Percentiles rank a stretch among this genome's conserved stretches.
These are phyloP conservation scores for Bryum argenteum DNA, from an alignment of 225 moss, liverwort and hornwort species.

Conservation along the genomic window DNA sequence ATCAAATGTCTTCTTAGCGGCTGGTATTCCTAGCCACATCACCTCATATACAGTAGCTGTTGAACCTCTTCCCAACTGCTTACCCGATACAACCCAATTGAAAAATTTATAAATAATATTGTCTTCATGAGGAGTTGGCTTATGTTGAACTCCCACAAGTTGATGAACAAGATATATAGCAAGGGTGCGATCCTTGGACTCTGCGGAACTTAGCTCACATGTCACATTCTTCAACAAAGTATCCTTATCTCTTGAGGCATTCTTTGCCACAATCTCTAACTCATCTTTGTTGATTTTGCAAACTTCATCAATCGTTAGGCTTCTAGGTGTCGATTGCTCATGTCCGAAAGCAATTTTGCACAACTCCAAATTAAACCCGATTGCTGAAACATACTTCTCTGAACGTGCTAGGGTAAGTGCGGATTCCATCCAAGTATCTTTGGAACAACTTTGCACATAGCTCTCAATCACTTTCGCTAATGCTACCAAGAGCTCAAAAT, in stretches of 20 bases:
- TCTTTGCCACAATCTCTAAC: not conserved
- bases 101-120: not conserved
- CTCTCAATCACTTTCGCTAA: not conserved
- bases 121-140: not conserved
- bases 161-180: not conserved
- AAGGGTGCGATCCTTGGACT: not conserved
- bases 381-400: not conserved
- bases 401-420: not conserved
- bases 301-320: rapidly evolving
- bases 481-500: not conserved
- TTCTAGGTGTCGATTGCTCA: not conserved
- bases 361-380: not conserved
- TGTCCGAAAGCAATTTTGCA: not conserved
- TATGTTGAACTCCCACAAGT: not conserved
- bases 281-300: not conserved
- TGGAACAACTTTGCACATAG: not conserved
- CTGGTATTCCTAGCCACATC: not conserved
- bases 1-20: not conserved
- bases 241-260: not conserved
- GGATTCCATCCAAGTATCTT: not conserved
- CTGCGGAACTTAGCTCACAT: not conserved
- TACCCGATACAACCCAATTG: not conserved
- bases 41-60: not conserved
- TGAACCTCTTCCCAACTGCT: not conserved
- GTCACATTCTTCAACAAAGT: not conserved